These are phyloP conservation scores for Claviceps africana DNA, from an alignment of 2,329 filamentous ascomycete genomes.

Conservation along the genomic window DNA sequence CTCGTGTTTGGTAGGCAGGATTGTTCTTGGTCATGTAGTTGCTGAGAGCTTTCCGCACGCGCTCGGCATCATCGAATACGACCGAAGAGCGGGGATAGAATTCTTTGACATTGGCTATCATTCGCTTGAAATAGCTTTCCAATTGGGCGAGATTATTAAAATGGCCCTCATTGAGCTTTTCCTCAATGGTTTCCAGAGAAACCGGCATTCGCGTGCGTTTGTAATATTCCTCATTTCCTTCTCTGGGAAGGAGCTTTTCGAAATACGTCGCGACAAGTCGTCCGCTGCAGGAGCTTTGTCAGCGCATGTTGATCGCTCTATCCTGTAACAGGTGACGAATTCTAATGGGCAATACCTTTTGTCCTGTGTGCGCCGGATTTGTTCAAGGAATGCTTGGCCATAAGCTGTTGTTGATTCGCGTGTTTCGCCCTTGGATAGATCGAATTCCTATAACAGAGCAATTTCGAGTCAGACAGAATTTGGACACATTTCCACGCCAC, in stretches of 20 bases:
- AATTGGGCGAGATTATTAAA: constrained; percentile 60
- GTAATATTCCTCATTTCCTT: constrained; percentile 62
- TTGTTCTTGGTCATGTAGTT: constrained; percentile 82
- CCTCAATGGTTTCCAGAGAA: constrained; percentile 62
- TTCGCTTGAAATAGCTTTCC: constrained; percentile 75
- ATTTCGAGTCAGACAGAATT: constrained; percentile 1
- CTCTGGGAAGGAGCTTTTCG: constrained; percentile 52
- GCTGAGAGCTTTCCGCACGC: constrained; percentile 71
- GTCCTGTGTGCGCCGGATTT: constrained; percentile 62
- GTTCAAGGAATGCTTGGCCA: constrained; percentile 60
- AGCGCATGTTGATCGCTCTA: background rate
- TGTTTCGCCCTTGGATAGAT: constrained; percentile 44
- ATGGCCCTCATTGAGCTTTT: constrained; percentile 52
- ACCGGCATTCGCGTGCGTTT: constrained; percentile 63
- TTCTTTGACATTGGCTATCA: constrained; percentile 77
- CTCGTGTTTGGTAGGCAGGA: constrained; percentile 58
- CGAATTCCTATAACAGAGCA: constrained; percentile 22
- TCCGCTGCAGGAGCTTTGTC: constrained; percentile 34
- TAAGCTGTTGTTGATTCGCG: constrained; percentile 54
- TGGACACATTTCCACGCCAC: no score
- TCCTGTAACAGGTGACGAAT: background rate
- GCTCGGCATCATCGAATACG: constrained; percentile 72
- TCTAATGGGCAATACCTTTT: constrained; percentile 52
- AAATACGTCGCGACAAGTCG: constrained; percentile 64
- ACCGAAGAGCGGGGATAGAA: constrained; percentile 62